phyloP scores from a whole-genome alignment of 2,329 filamentous ascomycete species.

The Fusarium virguliforme region DNA sequence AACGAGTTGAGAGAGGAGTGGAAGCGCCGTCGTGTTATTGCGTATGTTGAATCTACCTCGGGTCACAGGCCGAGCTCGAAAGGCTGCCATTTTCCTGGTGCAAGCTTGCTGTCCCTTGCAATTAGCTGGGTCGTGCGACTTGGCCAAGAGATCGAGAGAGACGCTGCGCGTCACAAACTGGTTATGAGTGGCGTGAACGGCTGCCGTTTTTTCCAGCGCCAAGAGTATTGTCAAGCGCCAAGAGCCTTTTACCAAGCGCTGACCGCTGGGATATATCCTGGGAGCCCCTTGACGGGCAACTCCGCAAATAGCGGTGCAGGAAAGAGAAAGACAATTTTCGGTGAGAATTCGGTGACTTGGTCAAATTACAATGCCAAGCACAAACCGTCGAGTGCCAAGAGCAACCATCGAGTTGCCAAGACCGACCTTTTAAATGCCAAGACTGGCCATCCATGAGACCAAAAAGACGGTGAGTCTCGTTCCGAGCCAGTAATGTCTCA shows the following conservation, averaged over 20 bases:
- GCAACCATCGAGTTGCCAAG: not conserved
- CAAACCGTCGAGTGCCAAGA: not conserved
- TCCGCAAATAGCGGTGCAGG: not conserved
- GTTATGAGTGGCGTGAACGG: slow-evolving; percentile 2
- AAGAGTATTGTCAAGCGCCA: not conserved
- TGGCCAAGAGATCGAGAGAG: slow-evolving; percentile 6
- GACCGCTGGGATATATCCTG: not conserved
- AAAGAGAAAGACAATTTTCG: not conserved
- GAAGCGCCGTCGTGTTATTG: slow-evolving; percentile 4
- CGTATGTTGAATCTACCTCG: slow-evolving; percentile 7
- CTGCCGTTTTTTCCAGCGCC: slow-evolving; percentile 11
- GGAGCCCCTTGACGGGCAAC: not conserved
- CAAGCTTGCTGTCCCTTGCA: slow-evolving; percentile 13
- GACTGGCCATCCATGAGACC: not conserved
- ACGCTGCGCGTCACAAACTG: not conserved
- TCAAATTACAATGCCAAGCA: not conserved
- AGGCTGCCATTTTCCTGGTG: slow-evolving; percentile 12
- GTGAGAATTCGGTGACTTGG: not conserved
- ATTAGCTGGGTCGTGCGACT: slow-evolving; percentile 4
- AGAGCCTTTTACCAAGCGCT: not conserved
- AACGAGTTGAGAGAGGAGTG: slow-evolving; percentile 2
- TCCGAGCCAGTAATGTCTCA: slow-evolving; percentile 16
- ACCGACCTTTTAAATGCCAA: not conserved
- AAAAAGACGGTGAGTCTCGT: slow-evolving; percentile 12
- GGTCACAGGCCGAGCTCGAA: slow-evolving; percentile 11